Evolutionary conservation across 495 filamentous ascomycete species (phyloP).

Genomic region (Podospora conica): DNA sequence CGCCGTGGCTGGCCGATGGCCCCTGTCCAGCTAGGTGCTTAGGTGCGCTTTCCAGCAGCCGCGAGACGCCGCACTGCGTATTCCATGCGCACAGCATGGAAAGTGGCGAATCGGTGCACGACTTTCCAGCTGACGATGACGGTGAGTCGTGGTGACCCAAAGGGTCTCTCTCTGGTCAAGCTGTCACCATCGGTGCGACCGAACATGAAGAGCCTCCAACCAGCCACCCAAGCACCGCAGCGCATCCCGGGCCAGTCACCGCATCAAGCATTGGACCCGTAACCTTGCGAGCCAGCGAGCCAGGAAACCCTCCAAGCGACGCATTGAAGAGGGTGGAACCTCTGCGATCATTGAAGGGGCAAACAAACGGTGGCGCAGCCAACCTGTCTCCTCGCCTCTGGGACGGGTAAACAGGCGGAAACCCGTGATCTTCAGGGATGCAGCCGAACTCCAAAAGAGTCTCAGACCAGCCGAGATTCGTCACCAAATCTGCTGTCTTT

Average conservation of each 20-base stretch:
- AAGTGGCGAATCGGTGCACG: not conserved
- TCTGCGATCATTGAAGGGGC: not conserved
- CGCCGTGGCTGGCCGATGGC: not conserved
- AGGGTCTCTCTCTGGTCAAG: not conserved
- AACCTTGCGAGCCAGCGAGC: not conserved
- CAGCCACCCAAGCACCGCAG: not conserved
- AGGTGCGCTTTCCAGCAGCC: not conserved
- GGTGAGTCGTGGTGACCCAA: not conserved
- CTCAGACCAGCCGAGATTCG: not conserved
- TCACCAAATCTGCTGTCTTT: not conserved
- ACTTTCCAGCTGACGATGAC: not conserved
- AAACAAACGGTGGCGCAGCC: constrained; percentile 7
- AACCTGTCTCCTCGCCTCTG: not conserved
- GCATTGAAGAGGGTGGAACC: not conserved
- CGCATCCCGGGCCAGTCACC: not conserved
- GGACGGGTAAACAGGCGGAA: constrained; percentile 7
- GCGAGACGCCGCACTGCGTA: not conserved
- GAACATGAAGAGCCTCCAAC: not conserved
- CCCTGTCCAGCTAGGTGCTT: not conserved
- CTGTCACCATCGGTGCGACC: not conserved
- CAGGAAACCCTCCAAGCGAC: not conserved
- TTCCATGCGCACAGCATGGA: not conserved
- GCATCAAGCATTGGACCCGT: not conserved
- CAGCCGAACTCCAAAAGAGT: not conserved
- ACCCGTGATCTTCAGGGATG: constrained; percentile 10